Evolutionary conservation across 495 filamentous ascomycete species (phyloP), one percentile per base, ranked within the genome.

Genomic region (Penicillium flavigenum): DNA sequence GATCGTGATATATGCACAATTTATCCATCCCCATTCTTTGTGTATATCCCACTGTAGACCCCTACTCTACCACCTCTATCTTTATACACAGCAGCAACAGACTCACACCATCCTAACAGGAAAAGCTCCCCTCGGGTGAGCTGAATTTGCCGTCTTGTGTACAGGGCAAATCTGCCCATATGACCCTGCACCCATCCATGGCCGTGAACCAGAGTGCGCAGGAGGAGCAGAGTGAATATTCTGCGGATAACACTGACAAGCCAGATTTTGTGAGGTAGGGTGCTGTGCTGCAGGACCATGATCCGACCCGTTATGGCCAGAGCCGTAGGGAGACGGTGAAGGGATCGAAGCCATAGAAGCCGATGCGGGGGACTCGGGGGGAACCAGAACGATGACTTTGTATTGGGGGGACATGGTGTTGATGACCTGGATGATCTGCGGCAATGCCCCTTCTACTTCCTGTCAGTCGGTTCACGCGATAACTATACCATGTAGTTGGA

Each of bases 401-500:
- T 60, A 57, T 47, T 65, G 56, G 0, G 63, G 63, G 3, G 53
- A 63, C 31, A 59, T 43, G 27, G 20, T 57, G 42, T 57, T 60
- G 19, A 65, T 55, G 3, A 51, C 49, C 29, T 63, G 59, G 19
- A 68, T 47, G 2, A 68, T 63, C n/a, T 68, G 63, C 3, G 65
- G 65, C 14, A 68, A 49, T 8, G 63, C 53, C 0, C 31, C 46
- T 54, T 66, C 65, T 68, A n/a, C 2, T 22, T 27, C 29, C 8
- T 32, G 22, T 41, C 4, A 41, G 17, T 6, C 31, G 8, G 9
- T 41, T 61, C 24, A 20, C 3, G 9, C 0, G 5, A 14, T 10
- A 41, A 5, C 6, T n/a, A 39, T 36, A 16, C 5, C 26, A 11
- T 5, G 2, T 16, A 24, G 1, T 1, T 3, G 34, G 32, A 22